Evolutionary conservation across 495 filamentous ascomycete genomes (phyloP), one percentile per base, ranked within the genome.

Genomic region (Penicillium fimorum): DNA sequence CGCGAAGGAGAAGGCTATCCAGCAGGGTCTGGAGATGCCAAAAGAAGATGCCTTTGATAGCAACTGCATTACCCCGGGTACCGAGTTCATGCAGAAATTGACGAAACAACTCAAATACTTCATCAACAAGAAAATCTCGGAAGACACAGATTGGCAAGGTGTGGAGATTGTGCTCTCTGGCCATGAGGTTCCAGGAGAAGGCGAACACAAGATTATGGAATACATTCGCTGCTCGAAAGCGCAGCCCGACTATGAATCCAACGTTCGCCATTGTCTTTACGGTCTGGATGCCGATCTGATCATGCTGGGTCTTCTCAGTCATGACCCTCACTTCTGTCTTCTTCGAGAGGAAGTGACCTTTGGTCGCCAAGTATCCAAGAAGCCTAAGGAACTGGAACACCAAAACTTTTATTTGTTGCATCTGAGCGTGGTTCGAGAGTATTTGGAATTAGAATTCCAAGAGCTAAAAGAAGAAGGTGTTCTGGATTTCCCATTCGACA

Each of bases 181-280:
- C 29, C 95, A 97, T 70, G 95, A 99, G 77, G 92, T 96, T n/a
- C 95, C 95, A 0, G 95, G 95, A 52, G 95, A 99, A 73, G 95
- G 95, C 52, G 95, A 98, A 73, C 94, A 98, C 77, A 99, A 99
- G 77, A 96, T 99, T 70, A 99, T 97, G 95, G 95, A 99, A 71
- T 97, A 97, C 69, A 99, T 99, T 70, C 88, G 95, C 55, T 86
- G 92, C 66, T 87, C 94, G 32, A 97, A 97, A 78, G 89, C 92
- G 42, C 95, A 99, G 67, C 88, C 90, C 4, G 83, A 87, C 56
- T 99, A 99, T 68, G 84, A 95, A 65, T 84, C 92, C n/a, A 97
- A 99, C 67, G 82, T 94, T 56, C 90, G 95, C 43, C 95, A 99
- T 71, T 99, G 95, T 74, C 78, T 99, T 40, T 99, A 99, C 67